Base-by-base conservation (phyloP, 2,329 filamentous ascomycete genomes). In the Ophiostoma novo-ulmi region DNA sequence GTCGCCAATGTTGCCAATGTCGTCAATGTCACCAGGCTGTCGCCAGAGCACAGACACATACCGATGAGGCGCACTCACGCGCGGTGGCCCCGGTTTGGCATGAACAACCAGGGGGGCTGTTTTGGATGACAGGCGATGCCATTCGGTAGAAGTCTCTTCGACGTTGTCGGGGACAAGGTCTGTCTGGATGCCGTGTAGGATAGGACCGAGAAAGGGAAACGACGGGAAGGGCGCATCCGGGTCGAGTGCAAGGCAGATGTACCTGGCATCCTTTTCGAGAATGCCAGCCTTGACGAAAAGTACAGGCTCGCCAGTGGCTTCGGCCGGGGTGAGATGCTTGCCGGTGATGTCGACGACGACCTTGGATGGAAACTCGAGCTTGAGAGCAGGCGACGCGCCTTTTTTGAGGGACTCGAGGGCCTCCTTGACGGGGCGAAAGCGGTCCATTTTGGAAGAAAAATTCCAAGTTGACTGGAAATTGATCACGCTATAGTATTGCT, bases 131-230 rank as follows among this genome's bases (percentile, higher is more conserved):
- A 63, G 58, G 1, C 26, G 26, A 5, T 26, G 14, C 58, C 58
- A 63, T 35, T 63, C 58, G 4, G 55, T 14, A 11, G 26, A 55
- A 8, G 52, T 20, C 1, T 1, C 1, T n/a, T 6, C n/a, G 52
- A 8, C 11, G 3, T 4, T 13, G 11, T 35, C 26, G 14, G 20
- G 26, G 3, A n/a, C 68, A 38, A 83, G 74, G 52, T 80, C 80
- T 0, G 80, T 79, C 72, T 84, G 82, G 67, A 83, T 75, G 78
- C 82, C 84, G 76, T 85, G 84, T 69, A 84, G 74, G 41, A 84
- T 78, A 1, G 84, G 83, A 5, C 81, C 79, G 0, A 84, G 76
- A 38, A 81, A 72, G 36, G 75, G 74, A 68, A 81, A 78, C 14
- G 79, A 80, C 0, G 78, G 78, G 73, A 81, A 81, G 0, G 83